These are phyloP conservation scores for Sordariomycetes sp. DNA, from an alignment of 2,329 filamentous ascomycete species.

Conservation along the genomic window DNA sequence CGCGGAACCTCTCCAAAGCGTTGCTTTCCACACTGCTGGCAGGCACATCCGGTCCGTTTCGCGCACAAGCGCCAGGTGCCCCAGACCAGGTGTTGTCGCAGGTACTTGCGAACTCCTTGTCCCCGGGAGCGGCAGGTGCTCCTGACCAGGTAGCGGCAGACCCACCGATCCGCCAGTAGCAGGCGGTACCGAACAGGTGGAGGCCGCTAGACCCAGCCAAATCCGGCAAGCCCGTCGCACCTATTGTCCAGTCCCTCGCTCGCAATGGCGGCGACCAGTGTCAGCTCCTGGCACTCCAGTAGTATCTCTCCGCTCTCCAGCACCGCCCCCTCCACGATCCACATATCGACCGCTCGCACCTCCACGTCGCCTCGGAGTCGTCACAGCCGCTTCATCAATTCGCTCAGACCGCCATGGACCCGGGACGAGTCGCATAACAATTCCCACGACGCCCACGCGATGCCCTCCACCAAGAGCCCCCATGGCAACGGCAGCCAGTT, in stretches of 20 bases:
- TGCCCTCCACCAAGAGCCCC: slow-evolving; percentile 43
- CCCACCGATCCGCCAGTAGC: neutral
- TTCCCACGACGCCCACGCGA: slow-evolving; percentile 14
- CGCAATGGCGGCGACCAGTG: neutral
- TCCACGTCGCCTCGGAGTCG: slow-evolving; percentile 1
- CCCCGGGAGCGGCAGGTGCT: neutral
- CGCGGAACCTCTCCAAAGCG: neutral
- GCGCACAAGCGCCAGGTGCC: neutral
- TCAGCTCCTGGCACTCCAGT: neutral
- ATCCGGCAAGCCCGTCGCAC: neutral
- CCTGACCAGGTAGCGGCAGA: neutral
- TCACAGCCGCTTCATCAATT: slow-evolving; percentile 4
- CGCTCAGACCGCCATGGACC: slow-evolving; percentile 5
- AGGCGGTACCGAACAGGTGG: neutral
- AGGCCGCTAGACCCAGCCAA: neutral
- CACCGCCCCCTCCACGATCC: slow-evolving; percentile 6
- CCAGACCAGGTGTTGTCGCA: neutral
- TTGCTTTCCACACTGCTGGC: neutral
- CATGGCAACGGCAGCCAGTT: slow-evolving; percentile 44
- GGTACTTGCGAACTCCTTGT: too few species aligned
- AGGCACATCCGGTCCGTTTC: neutral
- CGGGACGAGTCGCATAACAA: slow-evolving; percentile 5
- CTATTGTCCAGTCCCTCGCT: neutral
- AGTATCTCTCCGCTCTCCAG: slow-evolving; percentile 5
- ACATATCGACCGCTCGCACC: slow-evolving; percentile 7